phyloP scores from a whole-genome alignment of 2,329 filamentous ascomycete genomes.

The Chaetomium strumarium region DNA sequence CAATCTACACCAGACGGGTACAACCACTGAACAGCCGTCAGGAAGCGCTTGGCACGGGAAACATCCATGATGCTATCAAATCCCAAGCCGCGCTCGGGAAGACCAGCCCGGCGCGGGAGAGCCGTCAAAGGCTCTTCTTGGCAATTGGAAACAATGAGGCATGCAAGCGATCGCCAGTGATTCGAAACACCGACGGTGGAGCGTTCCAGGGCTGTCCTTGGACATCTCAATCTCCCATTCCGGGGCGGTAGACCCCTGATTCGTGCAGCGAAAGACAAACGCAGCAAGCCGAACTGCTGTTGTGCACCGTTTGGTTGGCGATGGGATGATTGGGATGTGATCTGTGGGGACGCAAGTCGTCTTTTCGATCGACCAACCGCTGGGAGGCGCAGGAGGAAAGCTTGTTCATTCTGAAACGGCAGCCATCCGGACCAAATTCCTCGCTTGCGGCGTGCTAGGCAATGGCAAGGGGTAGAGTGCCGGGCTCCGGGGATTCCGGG shows the following conservation, averaged over 20 bases:
- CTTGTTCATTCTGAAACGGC: no score
- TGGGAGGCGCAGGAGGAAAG: not conserved
- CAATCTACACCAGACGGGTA: not conserved
- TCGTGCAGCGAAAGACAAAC: not conserved
- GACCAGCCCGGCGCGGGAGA: not conserved
- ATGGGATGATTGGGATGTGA: no score
- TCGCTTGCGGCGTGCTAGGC: no score
- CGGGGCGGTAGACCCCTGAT: not conserved
- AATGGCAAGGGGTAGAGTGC: no score
- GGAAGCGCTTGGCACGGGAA: conserved; percentile 3
- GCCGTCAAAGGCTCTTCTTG: not conserved
- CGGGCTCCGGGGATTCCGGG: no score
- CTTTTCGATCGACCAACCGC: not conserved
- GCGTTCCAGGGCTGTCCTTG: not conserved
- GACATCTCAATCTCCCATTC: conserved; percentile 9
- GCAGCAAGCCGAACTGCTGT: not conserved
- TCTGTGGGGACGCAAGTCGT: no score
- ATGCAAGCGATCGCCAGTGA: conserved; percentile 7
- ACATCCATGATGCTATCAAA: not conserved
- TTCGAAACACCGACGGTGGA: conserved; percentile 9
- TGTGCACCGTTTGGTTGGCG: no score
- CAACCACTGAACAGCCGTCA: not conserved
- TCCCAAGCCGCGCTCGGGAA: not conserved
- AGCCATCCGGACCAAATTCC: no score
- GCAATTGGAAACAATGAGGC: not conserved